Percentiles rank a stretch among this genome's conserved stretches.
These are phyloP conservation scores for Globisporangium paddicum DNA, from an alignment of 352 stramenopile genomes.

Conservation along the genomic window DNA sequence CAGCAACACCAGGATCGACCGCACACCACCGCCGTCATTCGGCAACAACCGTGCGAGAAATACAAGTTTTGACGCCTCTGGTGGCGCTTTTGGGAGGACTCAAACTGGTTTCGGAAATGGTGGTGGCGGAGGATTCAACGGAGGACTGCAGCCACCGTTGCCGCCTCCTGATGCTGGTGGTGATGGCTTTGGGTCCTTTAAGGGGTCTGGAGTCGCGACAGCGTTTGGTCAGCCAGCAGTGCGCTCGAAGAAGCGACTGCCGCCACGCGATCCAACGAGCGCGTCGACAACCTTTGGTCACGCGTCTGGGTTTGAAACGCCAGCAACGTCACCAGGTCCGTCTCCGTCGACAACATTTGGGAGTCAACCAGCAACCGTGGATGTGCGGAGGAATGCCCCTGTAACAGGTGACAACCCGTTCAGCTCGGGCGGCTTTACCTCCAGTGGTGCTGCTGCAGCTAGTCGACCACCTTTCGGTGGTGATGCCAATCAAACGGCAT, in stretches of 20 bases:
- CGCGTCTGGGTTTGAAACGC: not conserved
- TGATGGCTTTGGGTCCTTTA: conserved; percentile 19
- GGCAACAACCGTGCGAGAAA: conserved; percentile 5
- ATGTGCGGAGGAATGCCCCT: conserved; percentile 24
- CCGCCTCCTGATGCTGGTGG: not conserved
- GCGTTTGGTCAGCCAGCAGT: conserved; percentile 15
- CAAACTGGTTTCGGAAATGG: not conserved
- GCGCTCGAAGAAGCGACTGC: conserved; percentile 11
- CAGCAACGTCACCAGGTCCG: conserved; percentile 11
- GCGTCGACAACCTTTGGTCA: conserved; percentile 7
- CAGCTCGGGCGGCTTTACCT: conserved; percentile 18
- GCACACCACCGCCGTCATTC: conserved; percentile 1
- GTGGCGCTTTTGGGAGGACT: not conserved
- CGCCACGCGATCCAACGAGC: not conserved
- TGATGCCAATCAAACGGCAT: conserved; percentile 12
- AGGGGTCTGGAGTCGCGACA: conserved; percentile 1
- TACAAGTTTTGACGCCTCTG: conserved; percentile 1
- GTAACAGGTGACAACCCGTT: conserved; percentile 25
- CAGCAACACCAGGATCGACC: not conserved
- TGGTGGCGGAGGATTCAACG: not conserved
- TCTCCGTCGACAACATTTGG: conserved; percentile 27
- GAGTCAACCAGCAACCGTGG: conserved; percentile 13
- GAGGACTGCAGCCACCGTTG: conserved; percentile 1
- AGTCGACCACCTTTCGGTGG: not conserved
- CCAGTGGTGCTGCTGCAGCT: not conserved